Evolutionary conservation across 2,329 filamentous ascomycete species (phyloP).

Genomic region (Colletotrichum australisinense): DNA sequence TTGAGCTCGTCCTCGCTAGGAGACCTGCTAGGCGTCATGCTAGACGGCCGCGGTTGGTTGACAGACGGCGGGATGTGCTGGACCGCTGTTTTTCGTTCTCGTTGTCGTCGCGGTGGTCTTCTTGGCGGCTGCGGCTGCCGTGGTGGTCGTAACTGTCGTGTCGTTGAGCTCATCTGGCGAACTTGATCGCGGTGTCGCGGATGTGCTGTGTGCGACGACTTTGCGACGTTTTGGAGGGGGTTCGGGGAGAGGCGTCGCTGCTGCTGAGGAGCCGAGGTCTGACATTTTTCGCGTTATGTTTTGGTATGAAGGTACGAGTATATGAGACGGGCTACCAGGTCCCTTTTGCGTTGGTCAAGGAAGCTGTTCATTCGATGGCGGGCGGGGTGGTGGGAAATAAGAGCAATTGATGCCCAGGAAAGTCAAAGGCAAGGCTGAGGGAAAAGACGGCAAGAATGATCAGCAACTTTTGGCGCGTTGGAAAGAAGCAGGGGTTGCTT

Average conservation of each 20-base stretch:
- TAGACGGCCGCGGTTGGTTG: constrained; percentile 29
- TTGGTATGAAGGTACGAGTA: neutral
- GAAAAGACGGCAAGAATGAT: neutral
- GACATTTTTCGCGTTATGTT: constrained; percentile 40
- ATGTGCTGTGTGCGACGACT: constrained; percentile 52
- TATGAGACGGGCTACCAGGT: neutral
- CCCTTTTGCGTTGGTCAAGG: neutral
- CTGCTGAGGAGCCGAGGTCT: constrained; percentile 38
- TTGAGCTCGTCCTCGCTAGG: constrained; percentile 40
- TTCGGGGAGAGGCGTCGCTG: constrained; percentile 39
- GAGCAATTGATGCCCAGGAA: neutral
- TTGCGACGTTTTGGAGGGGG: constrained; percentile 55
- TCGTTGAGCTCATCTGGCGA: constrained; percentile 55
- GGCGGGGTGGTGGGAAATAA: neutral
- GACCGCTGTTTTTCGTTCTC: constrained; percentile 11
- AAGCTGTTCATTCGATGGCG: neutral
- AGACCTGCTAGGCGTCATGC: constrained; percentile 35
- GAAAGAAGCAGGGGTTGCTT: constrained; percentile 14
- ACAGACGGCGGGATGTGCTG: constrained; percentile 31
- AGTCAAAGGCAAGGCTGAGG: constrained; percentile 1
- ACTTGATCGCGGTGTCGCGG: constrained; percentile 53
- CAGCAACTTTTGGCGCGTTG: neutral
- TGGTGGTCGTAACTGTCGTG: neutral
- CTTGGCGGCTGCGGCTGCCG: neutral
- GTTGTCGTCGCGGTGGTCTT: neutral